Percentiles rank a stretch among this genome's conserved stretches.
Evolutionary conservation across 371 early-diverging fungal genomes (phyloP).

Genomic region (Circinella minor): DNA sequence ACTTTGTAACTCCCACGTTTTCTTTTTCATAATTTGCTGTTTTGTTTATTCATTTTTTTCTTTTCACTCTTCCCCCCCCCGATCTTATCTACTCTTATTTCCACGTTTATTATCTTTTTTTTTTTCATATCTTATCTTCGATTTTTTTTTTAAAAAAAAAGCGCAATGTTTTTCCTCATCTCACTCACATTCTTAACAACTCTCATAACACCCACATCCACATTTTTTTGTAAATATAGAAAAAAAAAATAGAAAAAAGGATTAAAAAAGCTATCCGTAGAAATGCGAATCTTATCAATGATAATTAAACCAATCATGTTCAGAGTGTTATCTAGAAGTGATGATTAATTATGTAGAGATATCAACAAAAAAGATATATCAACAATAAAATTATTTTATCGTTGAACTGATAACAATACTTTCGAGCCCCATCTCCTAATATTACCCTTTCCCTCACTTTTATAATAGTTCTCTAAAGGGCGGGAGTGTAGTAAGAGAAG

Average conservation of each 20-base stretch:
- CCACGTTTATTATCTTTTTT: too few species aligned
- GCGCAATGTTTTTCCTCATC: neutral
- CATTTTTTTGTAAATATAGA: conserved; percentile 2
- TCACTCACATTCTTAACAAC: neutral
- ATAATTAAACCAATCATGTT: neutral
- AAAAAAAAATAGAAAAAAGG: neutral
- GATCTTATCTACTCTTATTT: neutral
- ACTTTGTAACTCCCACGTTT: neutral
- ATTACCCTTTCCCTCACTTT: too few species aligned
- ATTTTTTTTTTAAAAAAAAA: neutral
- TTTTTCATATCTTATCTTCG: too few species aligned
- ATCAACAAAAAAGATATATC: too few species aligned
- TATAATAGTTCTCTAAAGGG: too few species aligned
- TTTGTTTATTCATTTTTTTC: neutral
- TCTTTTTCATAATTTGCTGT: too few species aligned
- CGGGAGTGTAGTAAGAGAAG: too few species aligned
- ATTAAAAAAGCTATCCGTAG: neutral
- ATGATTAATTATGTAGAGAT: neutral
- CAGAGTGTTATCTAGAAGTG: conserved; percentile 1
- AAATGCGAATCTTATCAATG: neutral
- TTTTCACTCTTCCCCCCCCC: neutral
- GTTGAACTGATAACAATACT: too few species aligned
- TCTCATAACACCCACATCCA: neutral
- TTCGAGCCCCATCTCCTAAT: too few species aligned
- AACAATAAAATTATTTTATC: too few species aligned